Percentiles rank a stretch among this genome's conserved stretches.
These are phyloP conservation scores for Oldenlandia corymbosa DNA, from an alignment of 257 asterid genomes.

Conservation along the genomic window DNA sequence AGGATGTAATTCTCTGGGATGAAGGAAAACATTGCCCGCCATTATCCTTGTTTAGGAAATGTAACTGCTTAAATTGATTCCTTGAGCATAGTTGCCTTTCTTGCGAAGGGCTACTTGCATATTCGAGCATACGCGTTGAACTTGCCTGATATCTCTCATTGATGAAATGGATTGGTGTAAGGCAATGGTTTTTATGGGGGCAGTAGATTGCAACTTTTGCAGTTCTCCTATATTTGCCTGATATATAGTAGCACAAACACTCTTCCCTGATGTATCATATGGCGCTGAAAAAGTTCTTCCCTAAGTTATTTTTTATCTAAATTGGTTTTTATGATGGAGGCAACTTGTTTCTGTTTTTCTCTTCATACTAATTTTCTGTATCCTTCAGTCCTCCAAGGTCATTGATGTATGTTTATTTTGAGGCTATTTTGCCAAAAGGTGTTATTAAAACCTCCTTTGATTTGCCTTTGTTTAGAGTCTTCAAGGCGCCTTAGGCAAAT, in stretches of 20 bases:
- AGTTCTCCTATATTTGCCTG: background rate
- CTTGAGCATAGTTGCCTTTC: background rate
- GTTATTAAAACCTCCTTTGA: background rate
- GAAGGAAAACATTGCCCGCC: background rate
- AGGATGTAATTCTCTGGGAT: background rate
- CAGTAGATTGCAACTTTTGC: background rate
- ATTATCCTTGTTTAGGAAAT: background rate
- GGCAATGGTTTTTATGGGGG: background rate
- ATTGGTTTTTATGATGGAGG: background rate
- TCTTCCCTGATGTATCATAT: background rate
- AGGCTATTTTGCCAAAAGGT: background rate
- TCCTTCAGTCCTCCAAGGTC: background rate
- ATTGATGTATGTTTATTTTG: background rate
- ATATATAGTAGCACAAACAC: background rate
- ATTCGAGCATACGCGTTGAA: background rate
- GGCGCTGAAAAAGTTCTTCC: background rate
- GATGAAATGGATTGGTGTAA: background rate
- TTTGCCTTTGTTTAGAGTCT: slow-evolving; percentile 38
- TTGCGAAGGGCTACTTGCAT: background rate
- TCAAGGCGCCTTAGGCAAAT: slow-evolving; percentile 67
- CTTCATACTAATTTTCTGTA: background rate
- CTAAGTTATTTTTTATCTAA: background rate
- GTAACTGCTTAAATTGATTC: background rate
- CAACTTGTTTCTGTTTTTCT: background rate
- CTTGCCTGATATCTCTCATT: background rate